Evolutionary conservation across 2,329 filamentous ascomycete genomes (phyloP).

Genomic region (Phialophora macrospora): DNA sequence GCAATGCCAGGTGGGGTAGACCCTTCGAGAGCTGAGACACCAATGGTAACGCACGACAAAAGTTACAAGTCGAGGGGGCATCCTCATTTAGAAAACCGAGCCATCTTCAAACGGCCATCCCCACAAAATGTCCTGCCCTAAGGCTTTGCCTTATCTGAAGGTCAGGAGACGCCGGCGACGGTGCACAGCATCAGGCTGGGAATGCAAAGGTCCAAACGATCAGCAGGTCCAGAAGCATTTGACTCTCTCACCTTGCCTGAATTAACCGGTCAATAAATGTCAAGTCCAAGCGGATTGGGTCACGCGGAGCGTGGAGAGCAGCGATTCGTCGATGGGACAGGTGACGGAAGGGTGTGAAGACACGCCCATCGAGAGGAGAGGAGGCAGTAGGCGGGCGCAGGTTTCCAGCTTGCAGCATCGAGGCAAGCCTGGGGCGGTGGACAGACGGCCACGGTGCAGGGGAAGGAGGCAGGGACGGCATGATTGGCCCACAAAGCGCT

Average conservation of each 20-base stretch:
- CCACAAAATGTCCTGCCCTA: neutral
- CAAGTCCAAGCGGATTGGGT: conserved; percentile 17
- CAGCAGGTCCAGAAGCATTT: conserved; percentile 13
- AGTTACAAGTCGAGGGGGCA: neutral
- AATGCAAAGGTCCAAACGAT: conserved; percentile 4
- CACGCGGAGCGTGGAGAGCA: neutral
- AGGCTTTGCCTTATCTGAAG: conserved; percentile 1
- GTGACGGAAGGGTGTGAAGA: neutral
- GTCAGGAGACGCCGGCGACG: neutral
- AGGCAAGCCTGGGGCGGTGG: conserved; percentile 18
- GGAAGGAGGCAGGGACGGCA: conserved; percentile 12
- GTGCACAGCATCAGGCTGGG: neutral
- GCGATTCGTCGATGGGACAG: conserved; percentile 4
- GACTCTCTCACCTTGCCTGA: neutral
- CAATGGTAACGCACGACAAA: conserved; percentile 23
- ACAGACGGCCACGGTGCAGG: neutral
- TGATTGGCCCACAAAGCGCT: conserved; percentile 33
- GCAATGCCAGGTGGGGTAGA: conserved; percentile 27
- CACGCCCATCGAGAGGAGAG: neutral
- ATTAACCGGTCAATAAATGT: neutral
- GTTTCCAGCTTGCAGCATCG: conserved; percentile 13
- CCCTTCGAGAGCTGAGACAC: conserved; percentile 30
- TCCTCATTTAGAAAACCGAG: conserved; percentile 11
- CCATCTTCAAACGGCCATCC: conserved; percentile 7
- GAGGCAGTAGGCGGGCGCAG: conserved; percentile 5